These are phyloP conservation scores for Mucor circinelloides DNA, from an alignment of 371 early-diverging fungal species.

Conservation along the genomic window DNA sequence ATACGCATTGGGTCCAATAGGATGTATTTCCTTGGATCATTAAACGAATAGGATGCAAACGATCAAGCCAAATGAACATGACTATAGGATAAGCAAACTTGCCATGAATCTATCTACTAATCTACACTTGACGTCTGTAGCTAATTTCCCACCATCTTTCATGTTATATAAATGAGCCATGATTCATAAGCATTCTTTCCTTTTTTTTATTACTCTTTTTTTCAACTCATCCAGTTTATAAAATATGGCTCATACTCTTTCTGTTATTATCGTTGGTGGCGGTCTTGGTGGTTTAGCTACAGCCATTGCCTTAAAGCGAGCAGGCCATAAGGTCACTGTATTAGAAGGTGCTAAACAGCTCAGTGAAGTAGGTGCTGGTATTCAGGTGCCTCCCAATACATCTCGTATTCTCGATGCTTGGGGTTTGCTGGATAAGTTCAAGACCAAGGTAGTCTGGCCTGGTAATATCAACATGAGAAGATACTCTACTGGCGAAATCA, in stretches of 20 bases:
- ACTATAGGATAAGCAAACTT: too few species aligned
- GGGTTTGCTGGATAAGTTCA: conserved; percentile 23
- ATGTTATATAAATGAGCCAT: too few species aligned
- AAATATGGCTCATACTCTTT: neutral
- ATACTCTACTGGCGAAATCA: conserved; percentile 30
- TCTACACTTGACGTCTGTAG: too few species aligned
- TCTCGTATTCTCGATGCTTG: conserved; percentile 27
- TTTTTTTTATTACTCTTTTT: too few species aligned
- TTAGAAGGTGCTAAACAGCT: conserved; percentile 25
- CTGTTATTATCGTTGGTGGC: conserved; percentile 26
- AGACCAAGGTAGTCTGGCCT: conserved; percentile 31
- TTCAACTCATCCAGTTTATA: too few species aligned
- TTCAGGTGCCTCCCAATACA: conserved; percentile 35
- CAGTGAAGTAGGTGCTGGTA: conserved; percentile 35
- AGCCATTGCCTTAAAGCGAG: conserved; percentile 28
- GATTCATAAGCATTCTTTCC: too few species aligned
- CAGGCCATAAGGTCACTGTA: conserved; percentile 29
- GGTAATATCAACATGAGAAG: conserved; percentile 28
- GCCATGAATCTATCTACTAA: too few species aligned
- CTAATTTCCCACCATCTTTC: too few species aligned
- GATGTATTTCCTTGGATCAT: too few species aligned
- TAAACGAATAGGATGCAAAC: too few species aligned
- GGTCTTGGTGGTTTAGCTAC: conserved; percentile 35
- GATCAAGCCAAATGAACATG: too few species aligned
- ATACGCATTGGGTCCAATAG: too few species aligned